Percentiles rank a stretch among this genome's conserved stretches.
phyloP scores from a whole-genome alignment of 2,329 filamentous ascomycete genomes.

The Kalmusia sp. region DNA sequence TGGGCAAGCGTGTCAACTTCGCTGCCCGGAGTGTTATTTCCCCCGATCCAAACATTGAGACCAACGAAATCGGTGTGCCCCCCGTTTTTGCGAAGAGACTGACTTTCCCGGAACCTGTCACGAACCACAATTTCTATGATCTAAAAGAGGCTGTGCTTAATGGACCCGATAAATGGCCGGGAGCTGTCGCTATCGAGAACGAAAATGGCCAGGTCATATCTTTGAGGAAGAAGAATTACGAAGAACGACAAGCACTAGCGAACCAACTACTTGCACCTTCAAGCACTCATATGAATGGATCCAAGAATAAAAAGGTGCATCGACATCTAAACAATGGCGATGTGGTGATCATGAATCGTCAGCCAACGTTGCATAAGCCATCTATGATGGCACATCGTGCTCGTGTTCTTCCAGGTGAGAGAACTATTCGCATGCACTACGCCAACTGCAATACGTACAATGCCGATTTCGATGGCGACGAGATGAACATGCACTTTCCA shows the following conservation, averaged over 20 bases:
- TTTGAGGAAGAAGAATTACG: conserved; percentile 82
- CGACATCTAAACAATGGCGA: conserved; percentile 96
- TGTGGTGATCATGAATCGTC: conserved; percentile 97
- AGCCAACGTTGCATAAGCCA: conserved; percentile 96
- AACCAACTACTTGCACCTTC: conserved; percentile 92
- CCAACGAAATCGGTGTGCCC: conserved; percentile 97
- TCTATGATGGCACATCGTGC: conserved; percentile 99
- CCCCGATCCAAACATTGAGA: conserved; percentile 97
- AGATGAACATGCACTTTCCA: conserved; percentile 99
- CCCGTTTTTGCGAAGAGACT: conserved; percentile 97
- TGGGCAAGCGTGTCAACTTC: conserved; percentile 99
- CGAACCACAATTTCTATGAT: conserved; percentile 95
- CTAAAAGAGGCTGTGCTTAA: conserved; percentile 97
- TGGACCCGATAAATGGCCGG: conserved; percentile 90
- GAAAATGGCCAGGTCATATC: conserved; percentile 92
- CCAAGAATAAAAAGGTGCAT: conserved; percentile 93
- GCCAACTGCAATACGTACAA: conserved; percentile 99
- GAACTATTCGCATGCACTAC: conserved; percentile 99
- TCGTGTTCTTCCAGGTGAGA: conserved; percentile 89
- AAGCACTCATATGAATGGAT: conserved; percentile 74
- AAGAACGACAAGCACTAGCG: conserved; percentile 87
- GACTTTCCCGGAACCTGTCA: conserved; percentile 96
- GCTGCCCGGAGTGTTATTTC: conserved; percentile 97
- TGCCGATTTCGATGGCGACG: conserved; percentile 97
- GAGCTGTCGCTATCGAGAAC: conserved; percentile 92